Evolutionary conservation across 2,329 filamentous ascomycete genomes (phyloP), one percentile per base, ranked within the genome.

Genomic region (Fusarium sp.): DNA sequence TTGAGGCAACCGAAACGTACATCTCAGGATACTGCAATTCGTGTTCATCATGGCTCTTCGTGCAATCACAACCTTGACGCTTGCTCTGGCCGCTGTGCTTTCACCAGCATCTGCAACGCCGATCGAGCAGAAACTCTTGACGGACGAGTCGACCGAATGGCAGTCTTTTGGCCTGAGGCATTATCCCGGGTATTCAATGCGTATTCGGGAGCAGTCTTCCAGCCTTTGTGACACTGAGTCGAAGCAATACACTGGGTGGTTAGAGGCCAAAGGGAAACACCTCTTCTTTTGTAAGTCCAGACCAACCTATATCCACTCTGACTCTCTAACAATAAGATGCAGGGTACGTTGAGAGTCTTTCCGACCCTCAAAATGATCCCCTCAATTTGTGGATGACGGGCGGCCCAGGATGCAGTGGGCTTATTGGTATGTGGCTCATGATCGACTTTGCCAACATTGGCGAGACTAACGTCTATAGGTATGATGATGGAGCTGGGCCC

Each of bases 201-300:
- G 70, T 10, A 71, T 73, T 18, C 65, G 56, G 2, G 67, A 72
- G 11, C 70, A 72, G 33, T 36, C 58, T 1, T 60, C 67, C 4
- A 14, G 56, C 11, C 53, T 73, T 6, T 72, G 70, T 13, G 62
- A 72, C 6, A 68, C 70, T 1, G 67, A 63, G 0, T 67, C 70
- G 2, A 72, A 72, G 46, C 70, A 72, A 16, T 72, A 71, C 29
- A 72, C 70, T 0, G 70, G 70, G 0, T 72, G 70, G 70, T 56
- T 72, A 0, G 70, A 72, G 10, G 18, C 62, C 0, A 61, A 55
- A 7, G 65, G 58, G 2, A 69, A 73, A 42, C 70, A 72, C 9
- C 62, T 72, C 1, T 72, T 72, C 38, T 72, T 72, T 31, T 72
- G 42, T 46, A 25, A 27, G 42, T 27, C 20, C 25, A n/a, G 11